These are phyloP conservation scores for Botrytis sinoallii DNA, from an alignment of 2,329 filamentous ascomycete genomes.

Conservation along the genomic window DNA sequence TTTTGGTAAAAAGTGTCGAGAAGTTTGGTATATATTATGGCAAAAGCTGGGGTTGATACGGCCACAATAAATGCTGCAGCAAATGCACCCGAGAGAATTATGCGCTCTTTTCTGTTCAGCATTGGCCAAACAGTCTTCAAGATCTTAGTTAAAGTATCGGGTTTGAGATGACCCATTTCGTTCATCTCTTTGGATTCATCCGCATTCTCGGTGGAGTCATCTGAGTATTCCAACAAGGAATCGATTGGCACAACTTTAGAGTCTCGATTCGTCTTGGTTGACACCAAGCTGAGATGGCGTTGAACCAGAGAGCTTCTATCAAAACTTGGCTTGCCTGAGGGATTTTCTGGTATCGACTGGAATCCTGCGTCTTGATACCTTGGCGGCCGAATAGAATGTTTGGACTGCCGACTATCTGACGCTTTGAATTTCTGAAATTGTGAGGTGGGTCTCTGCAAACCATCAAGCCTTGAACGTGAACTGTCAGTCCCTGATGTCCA, in stretches of 20 bases:
- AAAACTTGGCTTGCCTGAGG: neutral
- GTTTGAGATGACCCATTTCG: constrained; percentile 13
- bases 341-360: neutral
- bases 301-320: neutral
- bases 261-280: neutral
- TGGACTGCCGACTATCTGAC: neutral
- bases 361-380: constrained; percentile 3
- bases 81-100: constrained; percentile 58
- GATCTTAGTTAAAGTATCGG: constrained; percentile 49
- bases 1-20: constrained; percentile 64
- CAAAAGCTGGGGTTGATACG: constrained; percentile 56
- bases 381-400: neutral
- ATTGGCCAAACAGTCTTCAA: constrained; percentile 68
- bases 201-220: neutral
- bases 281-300: neutral
- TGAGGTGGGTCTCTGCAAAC: neutral
- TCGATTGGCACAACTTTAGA: neutral
- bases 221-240: neutral
- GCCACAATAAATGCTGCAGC: constrained; percentile 36
- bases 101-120: constrained; percentile 50
- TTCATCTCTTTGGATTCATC: neutral
- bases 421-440: neutral
- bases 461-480: constrained; percentile 5
- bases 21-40: constrained; percentile 70
- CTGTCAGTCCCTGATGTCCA: constrained; percentile 24